Base-by-base conservation (phyloP, 2,329 filamentous ascomycete species). In the Biscogniauxia sp. region DNA sequence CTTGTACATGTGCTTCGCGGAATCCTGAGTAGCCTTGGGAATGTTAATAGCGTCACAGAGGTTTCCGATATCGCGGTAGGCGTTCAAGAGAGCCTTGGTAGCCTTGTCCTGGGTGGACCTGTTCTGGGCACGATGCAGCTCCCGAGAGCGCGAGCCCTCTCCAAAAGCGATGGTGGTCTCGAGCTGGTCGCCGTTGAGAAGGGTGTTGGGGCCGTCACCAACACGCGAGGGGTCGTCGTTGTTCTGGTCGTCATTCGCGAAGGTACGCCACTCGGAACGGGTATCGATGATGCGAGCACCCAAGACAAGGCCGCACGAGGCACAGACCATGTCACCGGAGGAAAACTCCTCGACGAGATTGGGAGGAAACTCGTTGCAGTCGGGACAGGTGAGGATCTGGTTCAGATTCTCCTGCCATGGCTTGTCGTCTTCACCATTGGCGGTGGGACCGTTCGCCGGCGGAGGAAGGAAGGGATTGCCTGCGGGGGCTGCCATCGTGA, bases 161-260 rank as follows among this genome's bases (percentile, higher is more conserved):
- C 89, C 90, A 73, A 91, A 96, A 54, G 91, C 91, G 67, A 98
- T 96, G 66, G 84, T 88, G 5, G 93, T 97, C 72, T 93, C 88
- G 53, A 97, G 87, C 78, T 97, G 93, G 66, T 92, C 90, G 59
- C 93, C 93, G 71, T 96, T 93, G 60, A 97, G 84, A 51, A 99
- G 87, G 57, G 92, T 89, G 73, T 98, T 97, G 62, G 90, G 89
- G 5, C 90, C 91, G 69, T 98, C 95, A 80, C 95, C 95, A 66
- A 99, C 94, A 92, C 95, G 95, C 61, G 93, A 97, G 4, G 96
- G 95, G 68, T 99, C 95, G 70, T 98, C 96, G 72, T 91, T 93
- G 72, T 92, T 92, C 76, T 97, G 92, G 74, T 99, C 96, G 73
- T 99, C 95, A 74, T 98, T 98, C 73, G 93, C 93, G 79, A 99